Conservation (phyloP, 2,329 filamentous ascomycete species). For the Beauveria scarabaeidicola region DNA sequence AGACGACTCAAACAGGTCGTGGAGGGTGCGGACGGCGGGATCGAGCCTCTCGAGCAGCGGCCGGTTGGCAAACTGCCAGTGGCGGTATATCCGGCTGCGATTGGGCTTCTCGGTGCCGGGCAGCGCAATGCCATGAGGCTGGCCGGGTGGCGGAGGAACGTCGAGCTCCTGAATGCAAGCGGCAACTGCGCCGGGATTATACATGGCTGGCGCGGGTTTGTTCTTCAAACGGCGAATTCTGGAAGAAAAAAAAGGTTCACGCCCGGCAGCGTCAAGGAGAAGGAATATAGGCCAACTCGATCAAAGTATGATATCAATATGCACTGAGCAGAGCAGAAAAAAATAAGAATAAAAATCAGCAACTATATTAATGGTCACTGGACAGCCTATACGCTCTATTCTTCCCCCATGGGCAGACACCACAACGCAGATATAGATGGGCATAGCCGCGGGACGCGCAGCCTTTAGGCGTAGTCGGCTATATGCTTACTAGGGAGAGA, state of each 20-base stretch:
- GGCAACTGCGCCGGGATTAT: not conserved
- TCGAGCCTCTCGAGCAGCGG: conserved; percentile 60
- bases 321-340: not conserved
- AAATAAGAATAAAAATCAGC: not conserved
- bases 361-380: not conserved
- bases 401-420: not conserved
- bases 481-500: not conserved
- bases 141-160: conserved; percentile 59
- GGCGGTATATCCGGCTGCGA: conserved; percentile 70
- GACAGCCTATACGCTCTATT: not conserved
- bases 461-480: not conserved
- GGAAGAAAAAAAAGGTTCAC: not conserved
- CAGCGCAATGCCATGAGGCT: conserved; percentile 69
- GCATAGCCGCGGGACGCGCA: not conserved
- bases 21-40: conserved; percentile 55
- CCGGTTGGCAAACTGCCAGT: conserved; percentile 68
- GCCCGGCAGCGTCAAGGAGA: not conserved
- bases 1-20: conserved; percentile 65
- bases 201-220: not conserved
- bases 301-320: not conserved
- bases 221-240: not conserved
- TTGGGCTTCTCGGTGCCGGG: conserved; percentile 66
- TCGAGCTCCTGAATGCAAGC: conserved; percentile 35
- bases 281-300: not conserved
- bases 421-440: too few species aligned